These are phyloP conservation scores for Exophiala sp. DNA, from an alignment of 2,329 filamentous ascomycete species.

Conservation along the genomic window DNA sequence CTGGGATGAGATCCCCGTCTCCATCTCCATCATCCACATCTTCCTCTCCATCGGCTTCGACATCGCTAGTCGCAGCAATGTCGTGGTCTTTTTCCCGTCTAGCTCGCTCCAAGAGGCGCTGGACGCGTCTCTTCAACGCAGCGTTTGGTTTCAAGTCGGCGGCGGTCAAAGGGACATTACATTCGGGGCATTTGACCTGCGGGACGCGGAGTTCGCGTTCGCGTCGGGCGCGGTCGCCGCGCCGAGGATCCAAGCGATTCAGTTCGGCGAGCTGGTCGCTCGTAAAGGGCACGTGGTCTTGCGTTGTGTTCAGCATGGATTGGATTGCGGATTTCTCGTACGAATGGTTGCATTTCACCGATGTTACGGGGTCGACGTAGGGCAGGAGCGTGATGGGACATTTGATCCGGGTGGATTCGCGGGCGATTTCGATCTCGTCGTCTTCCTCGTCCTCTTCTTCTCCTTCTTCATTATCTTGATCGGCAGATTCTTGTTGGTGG, in stretches of 20 bases:
- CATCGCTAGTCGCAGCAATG: constrained; percentile 18
- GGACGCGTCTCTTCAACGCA: constrained; percentile 37
- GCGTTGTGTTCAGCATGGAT: constrained; percentile 38
- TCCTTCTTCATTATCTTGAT: constrained; percentile 3
- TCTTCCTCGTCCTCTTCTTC: constrained; percentile 44
- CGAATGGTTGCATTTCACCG: constrained; percentile 45
- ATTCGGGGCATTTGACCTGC: constrained; percentile 40
- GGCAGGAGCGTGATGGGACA: constrained; percentile 45
- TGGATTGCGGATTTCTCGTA: constrained; percentile 46
- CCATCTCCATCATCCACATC: constrained; percentile 23
- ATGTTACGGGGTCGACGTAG: constrained; percentile 44
- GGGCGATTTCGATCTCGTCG: constrained; percentile 43
- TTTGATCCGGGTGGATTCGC: constrained; percentile 42
- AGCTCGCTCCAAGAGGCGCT: constrained; percentile 31
- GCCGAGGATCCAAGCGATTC: constrained; percentile 3
- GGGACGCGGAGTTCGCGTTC: constrained; percentile 7
- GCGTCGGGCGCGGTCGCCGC: background rate
- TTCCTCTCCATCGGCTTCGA: constrained; percentile 22
- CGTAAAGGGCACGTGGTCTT: constrained; percentile 29
- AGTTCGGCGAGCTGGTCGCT: constrained; percentile 21
- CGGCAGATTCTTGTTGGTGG: background rate
- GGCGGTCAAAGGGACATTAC: constrained; percentile 35
- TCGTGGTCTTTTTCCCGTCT: constrained; percentile 22
- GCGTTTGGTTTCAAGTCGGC: constrained; percentile 39
- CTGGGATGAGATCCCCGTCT: constrained; percentile 8